Evolutionary conservation across 2,329 filamentous ascomycete genomes (phyloP).

Genomic region (Fusarium graminum): DNA sequence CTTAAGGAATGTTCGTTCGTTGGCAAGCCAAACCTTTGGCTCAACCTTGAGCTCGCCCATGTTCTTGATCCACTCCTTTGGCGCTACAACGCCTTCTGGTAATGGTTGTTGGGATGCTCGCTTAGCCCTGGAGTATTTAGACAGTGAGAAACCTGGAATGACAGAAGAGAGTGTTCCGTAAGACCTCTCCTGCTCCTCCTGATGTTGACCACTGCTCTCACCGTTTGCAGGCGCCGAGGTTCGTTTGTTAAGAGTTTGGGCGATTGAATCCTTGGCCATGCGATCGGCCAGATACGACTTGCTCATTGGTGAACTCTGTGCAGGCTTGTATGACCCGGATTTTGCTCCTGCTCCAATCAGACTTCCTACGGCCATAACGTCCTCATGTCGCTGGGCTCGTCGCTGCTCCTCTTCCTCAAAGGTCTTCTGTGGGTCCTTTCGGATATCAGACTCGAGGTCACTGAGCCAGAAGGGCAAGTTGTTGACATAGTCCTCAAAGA

Average conservation of each 20-base stretch:
- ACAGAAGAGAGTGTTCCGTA: constrained; percentile 76
- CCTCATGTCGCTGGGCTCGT: constrained; percentile 83
- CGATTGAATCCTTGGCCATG: constrained; percentile 58
- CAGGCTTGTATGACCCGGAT: constrained; percentile 67
- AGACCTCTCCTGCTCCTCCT: constrained; percentile 55
- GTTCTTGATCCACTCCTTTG: constrained; percentile 93
- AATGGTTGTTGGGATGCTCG: constrained; percentile 65
- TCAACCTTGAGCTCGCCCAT: constrained; percentile 91
- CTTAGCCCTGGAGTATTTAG: constrained; percentile 76
- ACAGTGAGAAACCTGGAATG: constrained; percentile 85
- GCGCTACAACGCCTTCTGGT: constrained; percentile 89
- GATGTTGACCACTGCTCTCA: constrained; percentile 54
- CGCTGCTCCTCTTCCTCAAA: constrained; percentile 93
- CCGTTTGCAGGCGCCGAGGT: constrained; percentile 45
- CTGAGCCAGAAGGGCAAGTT: constrained; percentile 96
- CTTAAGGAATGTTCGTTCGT: constrained; percentile 97
- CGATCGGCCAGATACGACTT: constrained; percentile 74
- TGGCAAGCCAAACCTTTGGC: constrained; percentile 98
- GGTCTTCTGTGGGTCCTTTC: constrained; percentile 88
- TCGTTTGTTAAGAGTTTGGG: constrained; percentile 47
- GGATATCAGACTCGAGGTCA: constrained; percentile 92
- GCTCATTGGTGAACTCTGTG: constrained; percentile 74
- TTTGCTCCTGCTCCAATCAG: constrained; percentile 78
- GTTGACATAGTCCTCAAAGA: constrained; percentile 98
- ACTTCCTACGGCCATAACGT: constrained; percentile 90